Evolutionary conservation across 2,329 filamentous ascomycete species (phyloP).

Genomic region (Ascochyta rabiei): DNA sequence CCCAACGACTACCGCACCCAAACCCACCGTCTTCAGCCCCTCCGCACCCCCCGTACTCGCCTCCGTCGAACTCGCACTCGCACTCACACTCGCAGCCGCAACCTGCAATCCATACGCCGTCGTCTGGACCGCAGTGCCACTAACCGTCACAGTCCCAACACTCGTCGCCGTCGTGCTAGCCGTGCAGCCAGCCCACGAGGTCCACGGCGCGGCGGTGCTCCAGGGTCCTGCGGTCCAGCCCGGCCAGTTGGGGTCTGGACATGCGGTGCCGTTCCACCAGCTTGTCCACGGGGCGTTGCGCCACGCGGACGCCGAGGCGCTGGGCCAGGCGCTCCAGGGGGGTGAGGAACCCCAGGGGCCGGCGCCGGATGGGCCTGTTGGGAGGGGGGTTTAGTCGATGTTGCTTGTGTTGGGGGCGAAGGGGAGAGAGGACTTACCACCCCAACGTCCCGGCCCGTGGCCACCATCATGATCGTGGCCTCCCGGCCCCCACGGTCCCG

Average conservation of each 20-base stretch:
- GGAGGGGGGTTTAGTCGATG: not conserved
- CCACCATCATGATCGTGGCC: constrained; percentile 1
- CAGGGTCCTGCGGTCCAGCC: constrained; percentile 47
- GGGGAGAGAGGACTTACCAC: constrained; percentile 20
- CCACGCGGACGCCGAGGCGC: constrained; percentile 34
- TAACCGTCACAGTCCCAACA: constrained; percentile 37
- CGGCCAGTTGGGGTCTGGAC: constrained; percentile 44
- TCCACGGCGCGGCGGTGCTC: constrained; percentile 46
- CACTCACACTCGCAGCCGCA: constrained; percentile 34
- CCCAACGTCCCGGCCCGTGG: constrained; percentile 24
- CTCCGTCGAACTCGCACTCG: constrained; percentile 19
- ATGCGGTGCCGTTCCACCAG: constrained; percentile 44
- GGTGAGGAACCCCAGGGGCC: constrained; percentile 39
- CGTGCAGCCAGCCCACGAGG: constrained; percentile 42
- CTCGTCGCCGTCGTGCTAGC: constrained; percentile 41
- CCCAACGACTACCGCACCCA: constrained; percentile 29
- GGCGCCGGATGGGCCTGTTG: constrained; percentile 28
- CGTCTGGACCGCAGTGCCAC: constrained; percentile 26
- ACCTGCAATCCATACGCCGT: constrained; percentile 43
- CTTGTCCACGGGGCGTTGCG: constrained; percentile 41
- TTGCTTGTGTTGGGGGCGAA: not conserved
- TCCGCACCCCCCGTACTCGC: constrained; percentile 8
- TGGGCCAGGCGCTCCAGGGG: constrained; percentile 39
- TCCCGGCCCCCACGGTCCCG: constrained; percentile 28
- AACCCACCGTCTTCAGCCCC: constrained; percentile 5